These are phyloP conservation scores for Tuber aestivum DNA, from an alignment of 495 filamentous ascomycete genomes.

Conservation along the genomic window DNA sequence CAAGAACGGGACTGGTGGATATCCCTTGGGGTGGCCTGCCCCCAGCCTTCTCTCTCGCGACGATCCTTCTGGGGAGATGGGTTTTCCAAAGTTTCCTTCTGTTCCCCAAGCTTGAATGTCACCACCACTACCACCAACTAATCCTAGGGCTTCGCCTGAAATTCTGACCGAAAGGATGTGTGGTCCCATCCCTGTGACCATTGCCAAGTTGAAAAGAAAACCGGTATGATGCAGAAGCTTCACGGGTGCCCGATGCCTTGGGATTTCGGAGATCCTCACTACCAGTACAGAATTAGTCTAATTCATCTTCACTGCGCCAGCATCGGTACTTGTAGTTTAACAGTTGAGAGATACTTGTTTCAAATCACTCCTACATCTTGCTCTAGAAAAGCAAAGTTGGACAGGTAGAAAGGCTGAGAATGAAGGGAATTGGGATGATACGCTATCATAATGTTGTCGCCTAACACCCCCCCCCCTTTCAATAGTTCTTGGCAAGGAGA, in stretches of 20 bases:
- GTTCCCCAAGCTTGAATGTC: constrained; percentile 9
- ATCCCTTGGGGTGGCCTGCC: background rate
- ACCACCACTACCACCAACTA: background rate
- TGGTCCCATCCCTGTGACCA: background rate
- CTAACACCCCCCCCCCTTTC: background rate
- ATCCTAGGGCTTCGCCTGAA: background rate
- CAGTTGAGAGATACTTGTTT: background rate
- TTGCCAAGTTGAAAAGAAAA: background rate
- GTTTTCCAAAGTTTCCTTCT: constrained; percentile 17
- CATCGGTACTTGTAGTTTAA: background rate
- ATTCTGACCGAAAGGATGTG: constrained; percentile 2
- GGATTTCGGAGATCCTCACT: background rate
- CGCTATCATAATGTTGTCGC: background rate
- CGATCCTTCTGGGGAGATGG: constrained; percentile 24
- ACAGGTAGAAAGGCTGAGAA: background rate
- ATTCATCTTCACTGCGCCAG: background rate
- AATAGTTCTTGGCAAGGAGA: background rate
- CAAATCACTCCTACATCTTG: background rate
- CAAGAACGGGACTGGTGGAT: constrained; percentile 13
- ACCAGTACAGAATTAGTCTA: background rate
- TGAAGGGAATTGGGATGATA: background rate
- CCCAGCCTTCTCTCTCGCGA: constrained; percentile 18
- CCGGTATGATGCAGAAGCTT: background rate
- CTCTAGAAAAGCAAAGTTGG: background rate
- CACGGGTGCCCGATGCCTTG: background rate